phyloP scores from a whole-genome alignment of 805 yeast genomes.

The Torulaspora delbrueckii region DNA sequence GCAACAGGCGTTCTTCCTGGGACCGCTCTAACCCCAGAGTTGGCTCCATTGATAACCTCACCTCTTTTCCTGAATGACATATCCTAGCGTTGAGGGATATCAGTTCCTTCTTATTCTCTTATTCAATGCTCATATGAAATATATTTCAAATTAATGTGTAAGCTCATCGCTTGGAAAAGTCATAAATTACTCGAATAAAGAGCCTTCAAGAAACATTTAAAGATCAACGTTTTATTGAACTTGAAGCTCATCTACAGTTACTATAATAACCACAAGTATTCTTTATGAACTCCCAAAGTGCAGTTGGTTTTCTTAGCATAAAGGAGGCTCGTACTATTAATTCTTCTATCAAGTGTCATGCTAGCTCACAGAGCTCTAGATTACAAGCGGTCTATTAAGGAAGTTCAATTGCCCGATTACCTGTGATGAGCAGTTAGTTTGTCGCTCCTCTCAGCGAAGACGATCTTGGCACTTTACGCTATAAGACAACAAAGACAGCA shows the following conservation, averaged over 20 bases:
- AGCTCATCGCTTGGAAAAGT: neutral
- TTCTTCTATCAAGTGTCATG: no score
- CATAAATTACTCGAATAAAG: neutral
- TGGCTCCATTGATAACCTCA: constrained; percentile 37
- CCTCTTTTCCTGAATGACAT: constrained; percentile 62
- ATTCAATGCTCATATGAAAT: neutral
- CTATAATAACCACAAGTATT: no score
- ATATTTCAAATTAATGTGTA: neutral
- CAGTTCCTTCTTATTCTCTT: neutral
- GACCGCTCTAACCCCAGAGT: constrained; percentile 13
- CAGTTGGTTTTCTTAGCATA: no score
- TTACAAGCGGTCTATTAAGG: no score
- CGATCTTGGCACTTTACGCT: neutral
- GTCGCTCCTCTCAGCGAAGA: neutral
- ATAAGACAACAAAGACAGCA: no score
- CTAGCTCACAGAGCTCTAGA: no score
- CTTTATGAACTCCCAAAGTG: no score
- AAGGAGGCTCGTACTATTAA: no score
- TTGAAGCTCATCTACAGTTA: no score
- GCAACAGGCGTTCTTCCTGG: constrained; percentile 19
- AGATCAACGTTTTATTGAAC: no score
- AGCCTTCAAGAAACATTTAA: neutral
- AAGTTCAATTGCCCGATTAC: no score
- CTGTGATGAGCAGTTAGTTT: neutral
- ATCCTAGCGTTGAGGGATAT: neutral